These are phyloP conservation scores for Morella rubra DNA, from an alignment of 306 rosid species.

Conservation along the genomic window DNA sequence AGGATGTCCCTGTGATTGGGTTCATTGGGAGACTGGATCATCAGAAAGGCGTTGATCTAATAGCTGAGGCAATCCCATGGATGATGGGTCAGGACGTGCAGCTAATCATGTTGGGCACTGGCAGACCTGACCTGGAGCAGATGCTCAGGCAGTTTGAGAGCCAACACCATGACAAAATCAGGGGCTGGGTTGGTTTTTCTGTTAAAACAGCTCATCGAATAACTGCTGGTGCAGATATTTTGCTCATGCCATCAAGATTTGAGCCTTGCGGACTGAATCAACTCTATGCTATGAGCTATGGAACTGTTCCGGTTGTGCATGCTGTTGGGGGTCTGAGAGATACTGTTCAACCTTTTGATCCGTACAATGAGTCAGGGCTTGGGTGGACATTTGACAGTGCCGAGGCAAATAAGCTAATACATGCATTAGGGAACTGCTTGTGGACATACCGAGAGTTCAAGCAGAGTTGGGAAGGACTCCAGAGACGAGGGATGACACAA, in stretches of 20 bases:
- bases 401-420: slow-evolving; percentile 53
- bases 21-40: slow-evolving; percentile 89
- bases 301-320: slow-evolving; percentile 94
- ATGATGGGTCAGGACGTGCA: slow-evolving; percentile 82
- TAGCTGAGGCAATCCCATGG: slow-evolving; percentile 91
- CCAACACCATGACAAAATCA: slow-evolving; percentile 52
- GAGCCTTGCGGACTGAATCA: slow-evolving; percentile 98
- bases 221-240: slow-evolving; percentile 83
- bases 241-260: slow-evolving; percentile 96
- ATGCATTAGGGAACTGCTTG: slow-evolving; percentile 79
- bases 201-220: slow-evolving; percentile 85
- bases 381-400: slow-evolving; percentile 95
- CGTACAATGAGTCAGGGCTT: slow-evolving; percentile 65
- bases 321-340: slow-evolving; percentile 91
- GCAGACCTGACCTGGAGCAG: slow-evolving; percentile 77
- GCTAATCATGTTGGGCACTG: slow-evolving; percentile 84
- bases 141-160: slow-evolving; percentile 58
- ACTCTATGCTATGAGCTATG: slow-evolving; percentile 89
- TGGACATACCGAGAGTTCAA: slow-evolving; percentile 64
- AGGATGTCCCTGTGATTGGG: slow-evolving; percentile 63
- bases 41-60: slow-evolving; percentile 90
- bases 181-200: slow-evolving; percentile 95
- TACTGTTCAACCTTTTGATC: slow-evolving; percentile 77
- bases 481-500: slow-evolving; percentile 81
- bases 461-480: slow-evolving; percentile 96